Base-by-base conservation (phyloP, 2,329 filamentous ascomycete species). In the Cytospora schulzeri region DNA sequence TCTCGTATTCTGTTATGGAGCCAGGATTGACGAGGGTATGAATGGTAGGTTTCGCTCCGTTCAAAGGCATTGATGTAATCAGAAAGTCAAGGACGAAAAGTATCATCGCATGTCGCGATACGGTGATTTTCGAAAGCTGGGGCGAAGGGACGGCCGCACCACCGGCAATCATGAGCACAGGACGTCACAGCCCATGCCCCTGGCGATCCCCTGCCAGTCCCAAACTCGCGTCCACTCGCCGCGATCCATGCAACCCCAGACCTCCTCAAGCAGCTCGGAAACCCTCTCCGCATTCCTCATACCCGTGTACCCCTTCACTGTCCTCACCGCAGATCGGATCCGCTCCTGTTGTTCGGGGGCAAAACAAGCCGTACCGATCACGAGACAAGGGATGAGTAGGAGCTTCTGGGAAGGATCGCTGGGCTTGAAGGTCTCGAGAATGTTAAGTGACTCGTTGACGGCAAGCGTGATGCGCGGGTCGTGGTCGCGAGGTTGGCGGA, bases 161-260 rank as follows among this genome's bases (percentile, higher is more conserved):
- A 35, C 19, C 7, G 22, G 28, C 26, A 24, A 28, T 72, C 69
- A 78, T 53, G 74, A 73, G 71, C 83, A 85, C 3, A 86, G 76
- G 69, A 88, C 87, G 72, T 87, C 83, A 41, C 88, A 77, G 0
- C 77, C 79, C 74, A 87, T 80, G 9, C 76, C 71, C 60, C 78
- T 75, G 1, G 85, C 85, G 31, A 88, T 79, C 4, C 77, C 76
- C 67, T 88, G 85, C 86, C 86, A 89, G 72, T 89, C 87, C 87
- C 87, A 89, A 9, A 84, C 85, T 22, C 79, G 78, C 29, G 78
- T 69, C 82, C 85, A 88, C 57, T 88, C 83, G 24, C 81, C 84
- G 12, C 74, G 72, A 29, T 83, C 83, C 84, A 88, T 88, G 26
- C 84, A 77, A 26, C 77, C 74, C 86, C 86, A 89, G 3, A 88